Evolutionary conservation across 176 grass and related monocot genomes (phyloP).

Genomic region (Cenchrus purpureus): DNA sequence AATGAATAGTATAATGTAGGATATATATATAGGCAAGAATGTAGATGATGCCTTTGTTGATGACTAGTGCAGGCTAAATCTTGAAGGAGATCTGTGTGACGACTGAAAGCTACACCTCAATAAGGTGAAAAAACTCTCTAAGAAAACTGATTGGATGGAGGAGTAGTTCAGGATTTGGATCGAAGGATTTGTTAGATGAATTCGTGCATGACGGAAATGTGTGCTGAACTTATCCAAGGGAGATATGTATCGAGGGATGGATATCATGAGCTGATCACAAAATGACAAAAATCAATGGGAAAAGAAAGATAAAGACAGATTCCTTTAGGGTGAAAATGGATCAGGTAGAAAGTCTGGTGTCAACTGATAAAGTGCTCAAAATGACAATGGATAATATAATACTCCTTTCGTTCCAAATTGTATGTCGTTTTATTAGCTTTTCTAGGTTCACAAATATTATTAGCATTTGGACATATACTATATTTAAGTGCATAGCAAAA

Average conservation of each 20-base stretch:
- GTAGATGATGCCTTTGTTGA: conserved; percentile 3
- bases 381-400: neutral
- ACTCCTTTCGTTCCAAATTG: neutral
- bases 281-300: conserved; percentile 4
- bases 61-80: conserved; percentile 15
- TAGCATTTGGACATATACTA: too few relatives aligned
- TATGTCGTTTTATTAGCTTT: too few relatives aligned
- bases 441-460: too few relatives aligned
- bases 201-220: neutral
- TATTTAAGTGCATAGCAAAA: too few relatives aligned
- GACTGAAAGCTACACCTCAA: neutral
- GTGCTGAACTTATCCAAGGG: conserved; percentile 22
- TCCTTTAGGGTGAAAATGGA: neutral
- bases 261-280: neutral
- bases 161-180: neutral
- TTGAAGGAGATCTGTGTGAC: conserved; percentile 18
- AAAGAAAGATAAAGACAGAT: too few relatives aligned
- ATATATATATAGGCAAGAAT: neutral
- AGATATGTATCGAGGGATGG: neutral
- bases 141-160: neutral
- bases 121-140: neutral
- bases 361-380: neutral
- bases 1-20: neutral
- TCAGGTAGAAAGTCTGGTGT: neutral
- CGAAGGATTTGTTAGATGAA: neutral